These are phyloP conservation scores for Pseudodiploospora longispora DNA, from an alignment of 2,329 filamentous ascomycete genomes.

Conservation along the genomic window DNA sequence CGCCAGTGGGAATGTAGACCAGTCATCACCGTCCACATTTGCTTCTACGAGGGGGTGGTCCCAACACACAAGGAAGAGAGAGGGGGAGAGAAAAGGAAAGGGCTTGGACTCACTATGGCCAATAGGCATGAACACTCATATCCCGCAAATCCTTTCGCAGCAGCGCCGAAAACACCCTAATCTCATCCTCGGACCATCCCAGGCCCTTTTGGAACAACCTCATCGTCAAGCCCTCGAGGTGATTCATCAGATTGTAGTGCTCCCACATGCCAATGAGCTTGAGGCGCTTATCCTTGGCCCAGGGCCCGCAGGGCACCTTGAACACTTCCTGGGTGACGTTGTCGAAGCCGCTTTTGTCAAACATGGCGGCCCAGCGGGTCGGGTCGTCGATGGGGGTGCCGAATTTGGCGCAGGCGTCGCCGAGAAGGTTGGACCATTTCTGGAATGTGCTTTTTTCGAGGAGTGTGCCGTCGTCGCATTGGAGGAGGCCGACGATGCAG, in stretches of 20 bases:
- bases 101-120: slow-evolving; percentile 23
- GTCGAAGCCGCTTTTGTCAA: slow-evolving; percentile 43
- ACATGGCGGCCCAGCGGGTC: slow-evolving; percentile 20
- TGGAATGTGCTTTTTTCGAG: slow-evolving; percentile 16
- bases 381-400: slow-evolving; percentile 21
- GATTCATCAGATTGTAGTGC: slow-evolving; percentile 13
- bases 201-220: slow-evolving; percentile 23
- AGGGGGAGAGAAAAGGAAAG: too few species aligned
- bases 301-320: slow-evolving; percentile 39
- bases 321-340: slow-evolving; percentile 37
- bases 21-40: background rate
- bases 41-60: too few species aligned
- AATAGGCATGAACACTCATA: slow-evolving; percentile 22
- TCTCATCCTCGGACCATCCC: slow-evolving; percentile 21
- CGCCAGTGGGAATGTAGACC: background rate
- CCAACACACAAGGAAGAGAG: background rate
- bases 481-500: slow-evolving; percentile 18
- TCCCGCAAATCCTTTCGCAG: slow-evolving; percentile 22
- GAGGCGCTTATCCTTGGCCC: slow-evolving; percentile 39
- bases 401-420: slow-evolving; percentile 17
- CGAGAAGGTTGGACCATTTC: slow-evolving; percentile 15
- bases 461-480: slow-evolving; percentile 25
- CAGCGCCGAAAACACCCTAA: slow-evolving; percentile 18
- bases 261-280: slow-evolving; percentile 37
- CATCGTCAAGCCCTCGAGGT: slow-evolving; percentile 23